Conservation (phyloP, 2,329 filamentous ascomycete species). For the Claviceps digitariae region DNA sequence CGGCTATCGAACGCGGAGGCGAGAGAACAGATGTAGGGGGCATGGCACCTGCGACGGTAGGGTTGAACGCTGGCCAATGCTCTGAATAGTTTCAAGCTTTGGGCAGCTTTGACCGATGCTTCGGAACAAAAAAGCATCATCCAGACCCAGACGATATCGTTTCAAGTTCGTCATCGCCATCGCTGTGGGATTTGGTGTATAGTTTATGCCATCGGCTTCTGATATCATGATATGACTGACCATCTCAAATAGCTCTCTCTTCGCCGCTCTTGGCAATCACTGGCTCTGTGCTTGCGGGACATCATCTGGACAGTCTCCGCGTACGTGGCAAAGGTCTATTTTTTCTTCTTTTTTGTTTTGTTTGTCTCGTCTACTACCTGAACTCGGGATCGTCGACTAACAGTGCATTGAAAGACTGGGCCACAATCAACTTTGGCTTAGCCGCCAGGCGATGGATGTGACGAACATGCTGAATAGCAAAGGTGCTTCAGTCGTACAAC, state of each 20-base stretch:
- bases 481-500: constrained; percentile 20
- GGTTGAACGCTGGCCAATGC: constrained; percentile 1
- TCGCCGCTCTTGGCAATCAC: background rate
- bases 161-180: background rate
- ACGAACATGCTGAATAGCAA: constrained; percentile 39
- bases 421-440: constrained; percentile 29
- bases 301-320: constrained; percentile 8
- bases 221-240: constrained; percentile 1
- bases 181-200: background rate
- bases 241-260: background rate
- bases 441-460: constrained; percentile 38
- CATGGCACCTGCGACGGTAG: background rate
- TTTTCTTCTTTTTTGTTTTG: background rate
- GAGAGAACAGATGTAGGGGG: background rate
- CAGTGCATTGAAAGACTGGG: constrained; percentile 14
- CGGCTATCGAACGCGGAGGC: background rate
- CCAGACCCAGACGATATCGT: background rate
- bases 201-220: background rate
- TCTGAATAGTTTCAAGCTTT: background rate
- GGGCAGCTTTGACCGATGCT: background rate
- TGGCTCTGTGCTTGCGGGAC: constrained; percentile 13
- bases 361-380: background rate
- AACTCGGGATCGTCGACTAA: background rate
- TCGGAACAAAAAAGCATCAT: background rate
- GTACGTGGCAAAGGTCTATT: background rate